These are phyloP conservation scores for Plicaturopsis crispa DNA, from an alignment of 768 basidiomycete species.

Conservation along the genomic window DNA sequence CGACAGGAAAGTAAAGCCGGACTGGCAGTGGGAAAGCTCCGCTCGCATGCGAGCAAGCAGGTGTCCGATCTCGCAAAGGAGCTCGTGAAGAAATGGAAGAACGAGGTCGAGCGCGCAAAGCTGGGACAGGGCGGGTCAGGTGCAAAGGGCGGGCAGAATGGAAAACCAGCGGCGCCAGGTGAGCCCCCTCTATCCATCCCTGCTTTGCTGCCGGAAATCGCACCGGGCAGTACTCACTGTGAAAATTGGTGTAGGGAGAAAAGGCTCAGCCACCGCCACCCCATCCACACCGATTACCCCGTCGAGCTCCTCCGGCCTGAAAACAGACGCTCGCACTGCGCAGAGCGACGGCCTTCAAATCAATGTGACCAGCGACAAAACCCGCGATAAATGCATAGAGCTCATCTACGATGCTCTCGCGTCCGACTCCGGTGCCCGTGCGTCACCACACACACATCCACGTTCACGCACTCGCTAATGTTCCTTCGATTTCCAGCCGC, in stretches of 20 bases:
- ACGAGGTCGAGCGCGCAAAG: slow-evolving; percentile 70
- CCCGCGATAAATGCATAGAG: slow-evolving; percentile 81
- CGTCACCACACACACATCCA: slow-evolving; percentile 24
- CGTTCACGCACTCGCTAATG: slow-evolving; percentile 2
- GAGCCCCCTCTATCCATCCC: too few species aligned
- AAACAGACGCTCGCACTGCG: slow-evolving; percentile 38
- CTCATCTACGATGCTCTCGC: slow-evolving; percentile 91
- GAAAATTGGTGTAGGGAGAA: too few species aligned
- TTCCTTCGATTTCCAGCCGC: slow-evolving; percentile 37
- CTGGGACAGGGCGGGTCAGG: slow-evolving; percentile 13
- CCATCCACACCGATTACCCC: slow-evolving; percentile 32
- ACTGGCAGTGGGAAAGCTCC: slow-evolving; percentile 85
- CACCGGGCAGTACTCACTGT: neutral
- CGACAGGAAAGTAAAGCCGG: slow-evolving; percentile 85
- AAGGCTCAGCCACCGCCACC: slow-evolving; percentile 14
- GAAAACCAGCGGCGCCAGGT: too few species aligned
- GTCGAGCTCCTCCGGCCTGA: slow-evolving; percentile 23
- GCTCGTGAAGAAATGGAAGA: slow-evolving; percentile 89
- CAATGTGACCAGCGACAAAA: slow-evolving; percentile 54
- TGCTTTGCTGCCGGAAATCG: too few species aligned
- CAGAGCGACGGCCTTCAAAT: slow-evolving; percentile 66
- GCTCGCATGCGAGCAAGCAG: slow-evolving; percentile 61
- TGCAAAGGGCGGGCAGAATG: too few species aligned
- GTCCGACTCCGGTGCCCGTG: slow-evolving; percentile 80
- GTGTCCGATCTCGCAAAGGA: slow-evolving; percentile 84